Percentiles rank a stretch among this genome's conserved stretches.
These are phyloP conservation scores for Pogostemon cablin DNA, from an alignment of 257 asterid species.

Conservation along the genomic window DNA sequence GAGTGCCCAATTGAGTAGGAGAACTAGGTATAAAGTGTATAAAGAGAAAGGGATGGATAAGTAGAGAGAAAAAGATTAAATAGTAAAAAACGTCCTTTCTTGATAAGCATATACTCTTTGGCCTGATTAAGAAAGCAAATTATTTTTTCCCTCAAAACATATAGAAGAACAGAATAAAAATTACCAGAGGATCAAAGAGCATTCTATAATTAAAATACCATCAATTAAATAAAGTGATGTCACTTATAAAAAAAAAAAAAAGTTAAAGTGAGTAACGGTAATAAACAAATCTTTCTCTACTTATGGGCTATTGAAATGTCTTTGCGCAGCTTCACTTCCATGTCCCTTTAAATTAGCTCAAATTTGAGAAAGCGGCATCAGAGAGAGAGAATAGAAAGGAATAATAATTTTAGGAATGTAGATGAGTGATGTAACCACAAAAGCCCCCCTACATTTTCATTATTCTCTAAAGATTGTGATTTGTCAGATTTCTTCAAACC, in stretches of 20 bases:
- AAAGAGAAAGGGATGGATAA: constrained; percentile 13
- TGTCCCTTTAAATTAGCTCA: constrained; percentile 20
- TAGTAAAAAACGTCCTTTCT: constrained; percentile 5
- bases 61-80: constrained; percentile 2
- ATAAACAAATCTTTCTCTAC: constrained; percentile 4
- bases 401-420: constrained; percentile 8
- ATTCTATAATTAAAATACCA: not conserved
- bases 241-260: not conserved
- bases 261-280: constrained; percentile 8
- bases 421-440: constrained; percentile 13
- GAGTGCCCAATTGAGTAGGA: not conserved
- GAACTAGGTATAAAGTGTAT: constrained; percentile 15
- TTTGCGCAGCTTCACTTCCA: not conserved
- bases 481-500: constrained; percentile 78
- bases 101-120: constrained; percentile 6
- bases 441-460: constrained; percentile 63
- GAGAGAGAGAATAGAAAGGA: constrained; percentile 1
- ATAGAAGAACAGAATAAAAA: constrained; percentile 10
- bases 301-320: not conserved
- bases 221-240: constrained; percentile 10
- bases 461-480: constrained; percentile 62
- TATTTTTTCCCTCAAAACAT: not conserved
- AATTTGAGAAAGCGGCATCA: not conserved
- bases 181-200: not conserved
- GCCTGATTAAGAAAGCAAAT: constrained; percentile 7